Base-by-base conservation (phyloP, 1,284 basidiomycete genomes). In the Kwoniella shivajii region DNA sequence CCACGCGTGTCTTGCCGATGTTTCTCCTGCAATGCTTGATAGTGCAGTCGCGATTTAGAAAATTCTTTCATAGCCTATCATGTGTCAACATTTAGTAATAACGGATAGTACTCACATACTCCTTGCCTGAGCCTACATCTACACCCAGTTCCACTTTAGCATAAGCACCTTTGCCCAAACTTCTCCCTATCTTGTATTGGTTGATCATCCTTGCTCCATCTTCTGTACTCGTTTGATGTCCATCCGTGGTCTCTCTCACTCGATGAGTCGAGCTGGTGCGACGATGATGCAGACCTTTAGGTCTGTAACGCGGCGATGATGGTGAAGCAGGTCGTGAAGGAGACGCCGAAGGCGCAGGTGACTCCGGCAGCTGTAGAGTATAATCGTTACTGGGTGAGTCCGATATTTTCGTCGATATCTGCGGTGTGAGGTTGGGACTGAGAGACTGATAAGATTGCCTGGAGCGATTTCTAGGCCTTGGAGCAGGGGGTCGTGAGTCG, bases 1-100 rank as follows among this genome's bases (percentile, higher is more conserved):
- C 50, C 49, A 14, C 65, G 50, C n/a, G 60, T 44, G 7, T 38
- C 53, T 26, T 61, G 56, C n/a, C 69, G 59, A 29, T 73, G 67
- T 31, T 67, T 69, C 46, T 72, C 67, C 48, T 71, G 66, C 13
- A 73, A 57, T 0, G 69, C 63, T 48, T 75, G 71, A 22, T 68
- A 60, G 43, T 74, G 70, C 11, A 79, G 63, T 18, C 78, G 67
- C 10, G 75, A 68, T 59, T 78, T 79, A 0, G 77, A 79, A 58
- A 78, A 79, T 55, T 79, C 78, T 57, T 79, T 79, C 61, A 79
- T 68, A 5, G 78, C 78, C 76, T 78, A 43, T 22, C 20, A 24
- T 34, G 20, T 36, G 22, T 51, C 54, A 48, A 39, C 22, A 0
- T 7, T 31, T 29, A 45, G 10, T 10, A 27, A n/a, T 22, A 18